Conservation (phyloP, 1,284 basidiomycete species). For the Ganoderma lingzhi region DNA sequence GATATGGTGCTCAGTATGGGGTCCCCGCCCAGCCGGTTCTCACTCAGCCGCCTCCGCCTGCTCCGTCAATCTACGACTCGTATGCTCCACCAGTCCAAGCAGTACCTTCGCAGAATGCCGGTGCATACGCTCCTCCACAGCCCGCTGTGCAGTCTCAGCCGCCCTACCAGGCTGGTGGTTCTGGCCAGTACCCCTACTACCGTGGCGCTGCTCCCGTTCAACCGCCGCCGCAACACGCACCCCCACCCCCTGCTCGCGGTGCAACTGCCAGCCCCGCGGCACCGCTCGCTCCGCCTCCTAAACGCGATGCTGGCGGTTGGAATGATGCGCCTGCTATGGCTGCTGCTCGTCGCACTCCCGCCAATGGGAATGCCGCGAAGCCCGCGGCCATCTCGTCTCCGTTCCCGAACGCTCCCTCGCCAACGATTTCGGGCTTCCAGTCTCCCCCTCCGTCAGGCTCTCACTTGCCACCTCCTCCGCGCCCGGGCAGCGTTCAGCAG, state of each 20-base stretch:
- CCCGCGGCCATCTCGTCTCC: constrained; percentile 85
- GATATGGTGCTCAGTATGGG: constrained; percentile 37
- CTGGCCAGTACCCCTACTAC: constrained; percentile 36
- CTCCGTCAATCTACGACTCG: constrained; percentile 36
- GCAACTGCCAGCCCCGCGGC: constrained; percentile 35
- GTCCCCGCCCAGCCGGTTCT: constrained; percentile 32
- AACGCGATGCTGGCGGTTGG: constrained; percentile 86
- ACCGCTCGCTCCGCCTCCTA: constrained; percentile 46
- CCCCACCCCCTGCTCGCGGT: constrained; percentile 34
- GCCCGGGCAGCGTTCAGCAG: constrained; percentile 66
- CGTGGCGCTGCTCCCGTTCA: constrained; percentile 31
- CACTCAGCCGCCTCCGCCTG: constrained; percentile 25
- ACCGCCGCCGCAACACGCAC: constrained; percentile 35
- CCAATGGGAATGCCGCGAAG: constrained; percentile 57
- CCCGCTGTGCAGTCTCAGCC: constrained; percentile 22
- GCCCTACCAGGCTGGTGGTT: constrained; percentile 35
- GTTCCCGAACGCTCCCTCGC: constrained; percentile 78
- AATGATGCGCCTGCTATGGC: constrained; percentile 83
- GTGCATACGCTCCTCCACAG: constrained; percentile 20
- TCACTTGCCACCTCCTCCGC: constrained; percentile 65
- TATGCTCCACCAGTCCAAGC: constrained; percentile 30
- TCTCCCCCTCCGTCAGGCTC: constrained; percentile 48
- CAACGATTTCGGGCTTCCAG: constrained; percentile 56
- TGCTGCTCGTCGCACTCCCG: constrained; percentile 58
- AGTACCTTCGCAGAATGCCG: not conserved